A percentile compares a stretch with the other conserved stretches of the same genome.
These are phyloP conservation scores for Linnemannia zychae DNA, from an alignment of 192 early-diverging fungal genomes.

Conservation along the genomic window DNA sequence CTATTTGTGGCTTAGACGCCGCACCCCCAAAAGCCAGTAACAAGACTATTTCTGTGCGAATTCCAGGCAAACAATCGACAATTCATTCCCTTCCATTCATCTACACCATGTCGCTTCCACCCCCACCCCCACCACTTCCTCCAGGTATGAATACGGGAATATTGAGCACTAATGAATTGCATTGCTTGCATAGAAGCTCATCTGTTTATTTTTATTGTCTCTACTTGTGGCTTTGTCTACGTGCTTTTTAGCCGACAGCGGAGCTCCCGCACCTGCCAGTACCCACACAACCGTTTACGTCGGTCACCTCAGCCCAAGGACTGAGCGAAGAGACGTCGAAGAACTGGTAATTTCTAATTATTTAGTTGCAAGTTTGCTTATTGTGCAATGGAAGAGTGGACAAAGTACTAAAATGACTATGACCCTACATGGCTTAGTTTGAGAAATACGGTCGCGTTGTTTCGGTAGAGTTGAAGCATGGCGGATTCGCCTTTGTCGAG, in stretches of 20 bases:
- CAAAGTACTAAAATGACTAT: no score
- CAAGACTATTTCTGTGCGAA: no score
- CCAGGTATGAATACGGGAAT: not conserved
- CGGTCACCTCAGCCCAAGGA: constrained; percentile 62
- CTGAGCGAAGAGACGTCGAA: constrained; percentile 66
- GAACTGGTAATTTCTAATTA: constrained; percentile 53
- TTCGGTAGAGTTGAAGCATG: constrained; percentile 65
- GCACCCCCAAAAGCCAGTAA: not conserved
- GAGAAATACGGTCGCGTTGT: constrained; percentile 65
- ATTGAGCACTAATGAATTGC: not conserved
- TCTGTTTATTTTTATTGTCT: not conserved
- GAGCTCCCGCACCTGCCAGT: constrained; percentile 17
- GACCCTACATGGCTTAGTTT: constrained; percentile 44
- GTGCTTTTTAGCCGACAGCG: not conserved
- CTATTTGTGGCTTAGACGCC: not conserved
- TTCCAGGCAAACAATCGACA: no score
- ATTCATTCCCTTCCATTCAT: not conserved
- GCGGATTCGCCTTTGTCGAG: constrained; percentile 68
- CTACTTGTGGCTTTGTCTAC: not conserved
- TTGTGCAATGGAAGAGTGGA: not conserved
- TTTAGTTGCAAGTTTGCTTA: not conserved
- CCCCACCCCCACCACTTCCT: constrained; percentile 15
- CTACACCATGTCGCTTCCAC: constrained; percentile 12
- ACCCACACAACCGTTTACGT: constrained; percentile 61
- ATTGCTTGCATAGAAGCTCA: not conserved